phyloP scores from a whole-genome alignment of 148 eudicot species.

The Mesembryanthemum crystallinum region DNA sequence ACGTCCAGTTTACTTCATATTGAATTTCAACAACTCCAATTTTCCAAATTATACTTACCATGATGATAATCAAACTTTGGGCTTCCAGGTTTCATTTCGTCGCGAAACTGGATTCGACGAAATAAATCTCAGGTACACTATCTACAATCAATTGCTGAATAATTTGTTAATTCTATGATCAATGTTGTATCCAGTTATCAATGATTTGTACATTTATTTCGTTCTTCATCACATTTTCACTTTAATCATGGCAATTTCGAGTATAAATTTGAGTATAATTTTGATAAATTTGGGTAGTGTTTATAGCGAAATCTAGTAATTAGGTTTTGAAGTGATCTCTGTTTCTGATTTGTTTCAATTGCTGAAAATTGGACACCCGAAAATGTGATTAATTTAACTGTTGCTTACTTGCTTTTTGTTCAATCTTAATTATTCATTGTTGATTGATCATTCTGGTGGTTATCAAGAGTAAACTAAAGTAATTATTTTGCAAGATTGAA shows the following conservation, averaged over 20 bases:
- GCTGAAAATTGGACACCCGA: not conserved
- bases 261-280: not conserved
- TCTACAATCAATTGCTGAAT: too few species aligned
- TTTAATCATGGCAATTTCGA: not conserved
- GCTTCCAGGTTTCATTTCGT: not conserved
- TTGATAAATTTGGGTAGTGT: not conserved
- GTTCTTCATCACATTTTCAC: not conserved
- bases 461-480: not conserved
- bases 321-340: not conserved
- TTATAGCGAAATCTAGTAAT: not conserved
- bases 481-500: not conserved
- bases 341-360: not conserved
- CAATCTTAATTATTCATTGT: not conserved
- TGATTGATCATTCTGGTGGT: not conserved
- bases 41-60: too few species aligned
- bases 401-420: not conserved
- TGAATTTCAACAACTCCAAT: too few species aligned
- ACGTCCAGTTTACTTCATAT: too few species aligned
- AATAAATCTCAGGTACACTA: slow-evolving; percentile 4
- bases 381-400: not conserved
- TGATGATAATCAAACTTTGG: not conserved
- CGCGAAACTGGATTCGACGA: not conserved
- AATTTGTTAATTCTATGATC: too few species aligned
- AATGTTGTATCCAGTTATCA: too few species aligned
- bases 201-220: not conserved